Evolutionary conservation across 768 basidiomycete species (phyloP).

Genomic region (Omphalotus guepiniiformis): DNA sequence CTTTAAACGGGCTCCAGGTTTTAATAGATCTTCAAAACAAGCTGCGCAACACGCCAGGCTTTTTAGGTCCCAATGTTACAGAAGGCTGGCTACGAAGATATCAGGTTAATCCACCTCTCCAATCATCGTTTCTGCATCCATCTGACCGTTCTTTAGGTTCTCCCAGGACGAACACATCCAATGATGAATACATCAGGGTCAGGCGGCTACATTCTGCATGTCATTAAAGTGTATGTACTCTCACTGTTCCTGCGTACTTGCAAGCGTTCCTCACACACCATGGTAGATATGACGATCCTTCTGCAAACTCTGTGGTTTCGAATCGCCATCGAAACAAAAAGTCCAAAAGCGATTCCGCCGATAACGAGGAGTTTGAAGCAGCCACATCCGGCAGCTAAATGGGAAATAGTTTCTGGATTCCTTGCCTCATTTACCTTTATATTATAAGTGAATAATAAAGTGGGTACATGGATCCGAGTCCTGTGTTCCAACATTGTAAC

Average conservation of each 20-base stretch:
- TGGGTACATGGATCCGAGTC: too few species aligned
- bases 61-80: constrained; percentile 73
- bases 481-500: too few species aligned
- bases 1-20: constrained; percentile 36
- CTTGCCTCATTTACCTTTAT: too few species aligned
- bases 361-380: neutral
- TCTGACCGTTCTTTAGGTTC: constrained; percentile 39
- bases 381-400: neutral
- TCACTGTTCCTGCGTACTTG: too few species aligned
- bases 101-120: constrained; percentile 46
- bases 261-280: neutral
- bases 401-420: too few species aligned
- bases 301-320: constrained; percentile 48
- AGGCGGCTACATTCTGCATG: constrained; percentile 83
- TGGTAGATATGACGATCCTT: constrained; percentile 63
- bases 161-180: constrained; percentile 97
- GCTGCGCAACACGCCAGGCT: constrained; percentile 61
- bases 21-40: constrained; percentile 74
- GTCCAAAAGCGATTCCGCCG: constrained; percentile 15
- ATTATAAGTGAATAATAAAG: too few species aligned
- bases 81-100: constrained; percentile 89
- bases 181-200: constrained; percentile 87
- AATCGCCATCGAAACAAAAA: constrained; percentile 42
- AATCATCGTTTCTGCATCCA: neutral
- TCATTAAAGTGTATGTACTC: constrained; percentile 75